Conservation (phyloP, 495 filamentous ascomycete genomes). For the Penicillium riverlandense region DNA sequence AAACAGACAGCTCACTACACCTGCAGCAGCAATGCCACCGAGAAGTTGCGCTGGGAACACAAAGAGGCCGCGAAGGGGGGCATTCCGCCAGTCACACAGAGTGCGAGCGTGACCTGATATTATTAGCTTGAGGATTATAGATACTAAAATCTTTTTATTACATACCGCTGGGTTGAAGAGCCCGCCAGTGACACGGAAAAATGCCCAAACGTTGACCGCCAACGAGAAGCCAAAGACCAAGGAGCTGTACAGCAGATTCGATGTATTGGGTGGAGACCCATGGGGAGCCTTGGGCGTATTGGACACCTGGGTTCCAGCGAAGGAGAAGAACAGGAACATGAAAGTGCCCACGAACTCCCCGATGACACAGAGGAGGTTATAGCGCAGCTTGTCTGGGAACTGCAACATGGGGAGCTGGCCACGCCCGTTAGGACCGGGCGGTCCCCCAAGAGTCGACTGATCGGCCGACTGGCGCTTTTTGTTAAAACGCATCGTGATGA, state of each 20-base stretch:
- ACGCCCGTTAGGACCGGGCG: constrained; percentile 1
- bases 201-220: constrained; percentile 77
- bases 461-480: constrained; percentile 8
- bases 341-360: constrained; percentile 79
- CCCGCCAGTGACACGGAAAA: constrained; percentile 73
- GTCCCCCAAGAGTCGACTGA: constrained; percentile 6
- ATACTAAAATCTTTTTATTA: neutral
- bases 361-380: constrained; percentile 51
- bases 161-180: constrained; percentile 74
- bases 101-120: constrained; percentile 48
- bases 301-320: constrained; percentile 69
- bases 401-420: constrained; percentile 35
- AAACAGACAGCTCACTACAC: constrained; percentile 54
- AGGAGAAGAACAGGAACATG: constrained; percentile 76
- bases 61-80: constrained; percentile 39
- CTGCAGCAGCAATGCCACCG: constrained; percentile 52
- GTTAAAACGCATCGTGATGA: neutral
- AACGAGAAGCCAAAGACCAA: constrained; percentile 69
- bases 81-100: constrained; percentile 51
- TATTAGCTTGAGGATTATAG: neutral
- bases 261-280: constrained; percentile 31
- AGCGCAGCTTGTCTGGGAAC: constrained; percentile 26
- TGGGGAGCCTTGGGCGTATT: constrained; percentile 39
- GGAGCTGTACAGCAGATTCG: constrained; percentile 59
- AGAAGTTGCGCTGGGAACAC: constrained; percentile 50